Evolutionary conservation across 2,329 filamentous ascomycete genomes (phyloP), one percentile per base, ranked within the genome.

Genomic region (Colletotrichum trifolii): DNA sequence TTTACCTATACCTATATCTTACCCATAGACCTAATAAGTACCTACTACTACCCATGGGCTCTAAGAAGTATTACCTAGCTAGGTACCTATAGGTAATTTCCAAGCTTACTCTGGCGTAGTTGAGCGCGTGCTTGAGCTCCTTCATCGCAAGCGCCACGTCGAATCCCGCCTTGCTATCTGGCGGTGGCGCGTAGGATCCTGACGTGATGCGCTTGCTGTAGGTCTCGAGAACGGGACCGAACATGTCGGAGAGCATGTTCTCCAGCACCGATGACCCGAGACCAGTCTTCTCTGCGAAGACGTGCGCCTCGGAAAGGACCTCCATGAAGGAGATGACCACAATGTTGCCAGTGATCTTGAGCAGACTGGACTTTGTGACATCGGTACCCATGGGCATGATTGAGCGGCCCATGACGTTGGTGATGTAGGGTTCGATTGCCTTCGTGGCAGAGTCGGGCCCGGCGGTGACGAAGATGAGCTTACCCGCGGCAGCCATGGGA

Each of bases 261-360:
- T 75, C 73, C n/a, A 75, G 60, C 15, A 69, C 66, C 2, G 60
- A 53, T 1, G 63, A 66, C 4, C 70, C 72, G 2, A 75, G 64
- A 0, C 72, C 70, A 2, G 71, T 73, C 52, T 73, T 74, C 25
- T 75, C 73, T 0, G 73, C 72, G n/a, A 75, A 68, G 9, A 74
- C 72, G 8, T 72, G 73, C 2, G 73, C 72, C 55, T 75, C 72
- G 6, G 69, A 69, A 2, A 75, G 57, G 3, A 75, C 64, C 42
- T 75, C 72, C 68, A 68, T 64, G 53, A 69, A 69, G 6, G 60
- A 66, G 9, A 70, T 53, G 15, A 68, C 69, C 11, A 67, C 66
- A 5, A 81, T 79, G 55, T 81, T 81, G 17, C 78, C 77, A 4
- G 78, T 77, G 65, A 81, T 81, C 69, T 80, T 81, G 53, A 81